Conservation (phyloP, 768 basidiomycete genomes). For the Termitomyces sp. region DNA sequence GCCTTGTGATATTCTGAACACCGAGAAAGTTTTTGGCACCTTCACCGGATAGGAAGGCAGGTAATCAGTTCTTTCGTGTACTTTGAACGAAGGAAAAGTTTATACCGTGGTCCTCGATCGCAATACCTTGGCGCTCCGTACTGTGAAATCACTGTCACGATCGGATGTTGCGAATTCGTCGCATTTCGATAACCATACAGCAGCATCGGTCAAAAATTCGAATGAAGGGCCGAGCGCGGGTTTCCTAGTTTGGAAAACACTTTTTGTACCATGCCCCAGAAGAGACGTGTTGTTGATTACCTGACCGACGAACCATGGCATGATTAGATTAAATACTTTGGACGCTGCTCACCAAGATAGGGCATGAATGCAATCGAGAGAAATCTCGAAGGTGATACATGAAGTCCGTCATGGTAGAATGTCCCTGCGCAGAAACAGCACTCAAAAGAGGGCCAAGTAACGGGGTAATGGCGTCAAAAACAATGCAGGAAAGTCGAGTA, state of each 20-base stretch:
- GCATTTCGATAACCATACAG: conserved; percentile 56
- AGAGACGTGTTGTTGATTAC: conserved; percentile 54
- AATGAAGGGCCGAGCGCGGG: conserved; percentile 78
- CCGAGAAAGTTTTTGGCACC: conserved; percentile 33
- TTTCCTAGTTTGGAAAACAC: conserved; percentile 36
- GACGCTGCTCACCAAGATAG: conserved; percentile 45
- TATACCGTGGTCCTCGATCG: conserved; percentile 37
- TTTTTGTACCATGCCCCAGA: conserved; percentile 10
- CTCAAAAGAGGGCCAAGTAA: conserved; percentile 60
- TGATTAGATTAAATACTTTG: conserved; percentile 11
- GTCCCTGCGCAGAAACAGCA: conserved; percentile 66
- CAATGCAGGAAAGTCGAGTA: conserved; percentile 36
- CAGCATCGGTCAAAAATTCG: conserved; percentile 64
- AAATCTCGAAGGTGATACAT: conserved; percentile 58
- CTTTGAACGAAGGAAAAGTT: background rate
- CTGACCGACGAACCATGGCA: conserved; percentile 26
- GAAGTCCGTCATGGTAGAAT: conserved; percentile 66
- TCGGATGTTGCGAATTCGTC: conserved; percentile 13
- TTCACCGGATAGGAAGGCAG: conserved; percentile 9
- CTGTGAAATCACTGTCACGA: conserved; percentile 13
- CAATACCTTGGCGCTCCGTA: conserved; percentile 35
- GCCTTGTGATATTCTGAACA: conserved; percentile 33
- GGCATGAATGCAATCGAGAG: conserved; percentile 36
- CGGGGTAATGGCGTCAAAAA: conserved; percentile 63
- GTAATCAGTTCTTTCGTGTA: background rate